Base-by-base conservation (phyloP, 2,329 filamentous ascomycete species). In the Juglanconis juglandina region DNA sequence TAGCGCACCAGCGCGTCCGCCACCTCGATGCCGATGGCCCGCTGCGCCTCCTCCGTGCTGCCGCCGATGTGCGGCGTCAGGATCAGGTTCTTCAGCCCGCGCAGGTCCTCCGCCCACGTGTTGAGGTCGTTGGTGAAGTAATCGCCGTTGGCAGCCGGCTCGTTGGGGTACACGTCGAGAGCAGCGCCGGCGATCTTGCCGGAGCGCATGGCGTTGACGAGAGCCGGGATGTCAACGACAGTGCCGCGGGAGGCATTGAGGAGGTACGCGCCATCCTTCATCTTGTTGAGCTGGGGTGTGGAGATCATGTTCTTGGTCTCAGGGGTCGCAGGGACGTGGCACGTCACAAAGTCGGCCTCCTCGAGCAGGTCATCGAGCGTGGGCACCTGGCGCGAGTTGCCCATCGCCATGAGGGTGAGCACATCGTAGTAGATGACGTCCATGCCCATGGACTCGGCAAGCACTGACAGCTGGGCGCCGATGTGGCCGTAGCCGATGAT, bases 401-500 rank as follows among this genome's bases (percentile, higher is more conserved):
- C 95, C 72, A 99, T 79, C 49, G 90, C 90, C 95, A 99, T 99
- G 67, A 98, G 82, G 67, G 93, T 96, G 64, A 96, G 77, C 6
- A 96, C 87, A 75, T 99, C 95, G 75, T 96, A 98, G 81, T 97
- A 99, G 69, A 98, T 93, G 70, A 99, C 95, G 14, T 84, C 87
- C 94, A 99, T 97, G 53, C 95, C 95, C 92, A 99, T 96, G 32
- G 94, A 87, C 76, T 99, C 95, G 34, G 95, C 93, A 65, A 99
- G 81, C 47, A 99, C 95, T 0, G 93, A 98, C 65, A 99, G 80
- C 76, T 99, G 95, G 55, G 92, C 93, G 64, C 95, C 95, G 72
- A 99, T 98, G 73, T 99, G 95, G 64, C 95, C 95, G 71, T 99
- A 99, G 35, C 95, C 95, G 66, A 99, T 87, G 70, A 99, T 98